Percentiles rank a stretch among this genome's conserved stretches.
Conservation (phyloP, 208 protist species). For the Porcisia deanei region DNA sequence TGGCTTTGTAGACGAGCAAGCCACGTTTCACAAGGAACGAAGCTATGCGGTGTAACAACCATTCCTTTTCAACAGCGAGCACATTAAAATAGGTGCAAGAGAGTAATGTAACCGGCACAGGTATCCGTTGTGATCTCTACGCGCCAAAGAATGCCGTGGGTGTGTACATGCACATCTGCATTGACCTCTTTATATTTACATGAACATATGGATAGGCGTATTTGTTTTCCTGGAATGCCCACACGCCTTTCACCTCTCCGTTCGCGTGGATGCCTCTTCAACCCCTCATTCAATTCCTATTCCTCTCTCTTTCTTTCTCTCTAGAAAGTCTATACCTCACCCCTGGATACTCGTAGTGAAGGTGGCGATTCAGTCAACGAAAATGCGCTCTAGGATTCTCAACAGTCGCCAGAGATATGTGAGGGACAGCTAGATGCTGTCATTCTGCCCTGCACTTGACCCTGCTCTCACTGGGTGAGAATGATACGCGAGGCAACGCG, state of each 20-base stretch:
- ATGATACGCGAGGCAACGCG: neutral
- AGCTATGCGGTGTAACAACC: conserved; percentile 1
- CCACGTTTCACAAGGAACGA: conserved; percentile 2
- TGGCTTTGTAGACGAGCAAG: conserved; percentile 15
- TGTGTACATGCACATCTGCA: neutral
- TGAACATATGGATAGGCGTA: neutral
- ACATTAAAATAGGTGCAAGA: neutral
- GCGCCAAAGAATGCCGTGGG: neutral
- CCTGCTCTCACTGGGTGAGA: neutral
- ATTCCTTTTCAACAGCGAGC: neutral
- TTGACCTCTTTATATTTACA: neutral
- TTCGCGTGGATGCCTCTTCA: neutral
- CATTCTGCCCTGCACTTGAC: neutral
- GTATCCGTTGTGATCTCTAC: neutral
- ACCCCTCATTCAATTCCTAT: neutral
- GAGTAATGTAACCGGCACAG: neutral
- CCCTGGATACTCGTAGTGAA: neutral
- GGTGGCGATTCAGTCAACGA: neutral
- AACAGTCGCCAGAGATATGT: neutral
- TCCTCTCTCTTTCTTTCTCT: conserved; percentile 11
- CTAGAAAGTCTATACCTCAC: neutral
- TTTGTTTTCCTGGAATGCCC: neutral
- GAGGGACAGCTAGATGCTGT: neutral
- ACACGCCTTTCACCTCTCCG: neutral
- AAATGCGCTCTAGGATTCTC: neutral